phyloP scores from a whole-genome alignment of 805 yeast genomes.

The Jamesozyma hellenica region DNA sequence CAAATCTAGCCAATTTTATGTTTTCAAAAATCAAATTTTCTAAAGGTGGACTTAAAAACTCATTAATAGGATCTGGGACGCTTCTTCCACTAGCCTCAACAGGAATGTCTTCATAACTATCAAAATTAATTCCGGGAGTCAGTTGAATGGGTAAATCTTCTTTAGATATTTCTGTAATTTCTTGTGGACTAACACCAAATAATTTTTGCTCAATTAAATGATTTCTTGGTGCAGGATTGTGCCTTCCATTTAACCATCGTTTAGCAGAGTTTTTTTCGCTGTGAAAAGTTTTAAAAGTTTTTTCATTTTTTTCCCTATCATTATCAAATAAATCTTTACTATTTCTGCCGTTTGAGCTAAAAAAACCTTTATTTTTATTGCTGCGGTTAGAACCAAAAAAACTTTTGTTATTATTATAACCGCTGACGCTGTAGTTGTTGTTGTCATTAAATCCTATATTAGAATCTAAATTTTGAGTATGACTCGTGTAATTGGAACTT shows the following conservation, averaged over 20 bases:
- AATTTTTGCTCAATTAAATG: slow-evolving; percentile 62
- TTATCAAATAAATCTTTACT: background rate
- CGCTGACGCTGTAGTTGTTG: slow-evolving; percentile 20
- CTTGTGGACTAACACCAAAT: slow-evolving; percentile 60
- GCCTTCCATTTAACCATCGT: slow-evolving; percentile 75
- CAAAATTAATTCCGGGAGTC: slow-evolving; percentile 94
- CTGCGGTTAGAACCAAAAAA: background rate
- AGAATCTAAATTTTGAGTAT: too few relatives aligned
- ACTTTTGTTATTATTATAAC: background rate
- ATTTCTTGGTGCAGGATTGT: slow-evolving; percentile 67
- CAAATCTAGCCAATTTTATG: slow-evolving; percentile 76
- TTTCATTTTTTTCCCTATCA: background rate
- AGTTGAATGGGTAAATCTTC: slow-evolving; percentile 28
- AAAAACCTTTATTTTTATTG: background rate
- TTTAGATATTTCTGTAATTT: slow-evolving; percentile 32
- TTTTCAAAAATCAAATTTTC: slow-evolving; percentile 78
- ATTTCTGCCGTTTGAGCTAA: background rate
- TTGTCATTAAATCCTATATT: too few relatives aligned
- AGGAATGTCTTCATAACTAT: slow-evolving; percentile 94
- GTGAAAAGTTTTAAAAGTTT: background rate
- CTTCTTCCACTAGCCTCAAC: slow-evolving; percentile 92
- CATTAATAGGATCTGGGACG: slow-evolving; percentile 82
- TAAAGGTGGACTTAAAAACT: slow-evolving; percentile 84
- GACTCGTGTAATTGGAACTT: too few relatives aligned
- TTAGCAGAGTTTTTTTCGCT: slow-evolving; percentile 46